These are phyloP conservation scores for Gracilaria vermiculophylla DNA, from an alignment of 23 red algal genomes.

Conservation along the genomic window DNA sequence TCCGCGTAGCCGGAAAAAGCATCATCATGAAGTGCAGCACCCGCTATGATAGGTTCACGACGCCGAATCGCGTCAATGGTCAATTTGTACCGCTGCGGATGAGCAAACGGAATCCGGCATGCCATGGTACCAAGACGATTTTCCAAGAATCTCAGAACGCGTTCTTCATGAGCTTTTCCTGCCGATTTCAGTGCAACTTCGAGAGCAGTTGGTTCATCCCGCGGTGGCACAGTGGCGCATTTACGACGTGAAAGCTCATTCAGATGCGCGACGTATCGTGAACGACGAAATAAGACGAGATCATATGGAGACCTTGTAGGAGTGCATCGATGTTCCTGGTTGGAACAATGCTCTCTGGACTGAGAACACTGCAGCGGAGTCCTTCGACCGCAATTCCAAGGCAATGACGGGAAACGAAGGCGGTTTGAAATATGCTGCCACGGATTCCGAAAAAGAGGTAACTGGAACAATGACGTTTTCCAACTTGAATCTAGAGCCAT, in stretches of 20 bases:
- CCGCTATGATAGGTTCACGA: conserved; percentile 59
- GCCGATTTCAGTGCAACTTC: conserved; percentile 29
- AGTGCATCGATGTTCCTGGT: neutral
- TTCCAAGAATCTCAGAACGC: conserved; percentile 42
- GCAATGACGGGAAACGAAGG: neutral
- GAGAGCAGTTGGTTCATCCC: conserved; percentile 49
- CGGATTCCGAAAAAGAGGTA: conserved; percentile 1
- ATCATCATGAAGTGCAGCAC: conserved; percentile 61
- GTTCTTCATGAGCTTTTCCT: conserved; percentile 52
- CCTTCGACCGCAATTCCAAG: neutral
- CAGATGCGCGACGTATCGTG: conserved; percentile 56
- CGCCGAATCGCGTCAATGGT: conserved; percentile 28
- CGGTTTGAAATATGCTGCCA: neutral
- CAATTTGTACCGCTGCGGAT: conserved; percentile 4
- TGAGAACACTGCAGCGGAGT: neutral
- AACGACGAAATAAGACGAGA: conserved; percentile 61
- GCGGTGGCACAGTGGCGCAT: neutral
- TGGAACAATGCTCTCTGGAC: neutral
- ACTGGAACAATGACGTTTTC: conserved; percentile 17
- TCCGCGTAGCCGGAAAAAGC: conserved; percentile 63
- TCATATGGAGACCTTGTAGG: conserved; percentile 43
- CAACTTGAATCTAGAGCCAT: neutral
- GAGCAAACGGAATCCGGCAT: conserved; percentile 18
- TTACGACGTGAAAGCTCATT: conserved; percentile 43
- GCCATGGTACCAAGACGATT: neutral